Percentiles rank a stretch among this genome's conserved stretches.
Evolutionary conservation across 176 grass and related monocot genomes (phyloP).

Genomic region (Avena sativa): DNA sequence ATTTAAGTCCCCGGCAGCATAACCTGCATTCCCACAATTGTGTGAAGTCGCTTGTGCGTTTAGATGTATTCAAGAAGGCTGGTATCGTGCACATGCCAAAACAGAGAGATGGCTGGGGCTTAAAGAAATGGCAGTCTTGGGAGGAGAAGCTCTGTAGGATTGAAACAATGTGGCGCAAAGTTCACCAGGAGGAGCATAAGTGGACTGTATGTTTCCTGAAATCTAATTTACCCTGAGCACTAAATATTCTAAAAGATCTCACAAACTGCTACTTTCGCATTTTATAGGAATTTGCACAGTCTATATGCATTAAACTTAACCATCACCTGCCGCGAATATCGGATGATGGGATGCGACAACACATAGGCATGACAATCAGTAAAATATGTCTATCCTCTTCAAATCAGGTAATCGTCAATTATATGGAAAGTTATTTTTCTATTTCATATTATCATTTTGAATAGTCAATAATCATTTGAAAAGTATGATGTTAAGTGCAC

Average conservation of each 20-base stretch:
- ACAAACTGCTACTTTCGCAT: not conserved
- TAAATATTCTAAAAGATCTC: not conserved
- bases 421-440: too few species aligned
- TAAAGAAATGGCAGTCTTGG: conserved; percentile 6
- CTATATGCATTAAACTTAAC: too few species aligned
- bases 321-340: too few species aligned
- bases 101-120: not conserved
- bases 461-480: not conserved
- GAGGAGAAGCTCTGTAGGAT: too few species aligned
- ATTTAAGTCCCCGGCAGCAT: not conserved
- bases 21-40: not conserved
- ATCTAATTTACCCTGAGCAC: too few species aligned
- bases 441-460: too few species aligned
- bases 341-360: too few species aligned
- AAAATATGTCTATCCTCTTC: too few species aligned
- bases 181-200: not conserved
- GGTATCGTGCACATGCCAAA: conserved; percentile 1
- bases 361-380: too few species aligned
- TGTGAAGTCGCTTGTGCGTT: conserved; percentile 11
- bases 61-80: conserved; percentile 33
- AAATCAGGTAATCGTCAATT: too few species aligned
- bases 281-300: too few species aligned
- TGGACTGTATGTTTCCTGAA: not conserved
- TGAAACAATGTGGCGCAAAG: not conserved
- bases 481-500: not conserved